These are phyloP conservation scores for Neoarthrinium moseri DNA, from an alignment of 2,329 filamentous ascomycete genomes.

Conservation along the genomic window DNA sequence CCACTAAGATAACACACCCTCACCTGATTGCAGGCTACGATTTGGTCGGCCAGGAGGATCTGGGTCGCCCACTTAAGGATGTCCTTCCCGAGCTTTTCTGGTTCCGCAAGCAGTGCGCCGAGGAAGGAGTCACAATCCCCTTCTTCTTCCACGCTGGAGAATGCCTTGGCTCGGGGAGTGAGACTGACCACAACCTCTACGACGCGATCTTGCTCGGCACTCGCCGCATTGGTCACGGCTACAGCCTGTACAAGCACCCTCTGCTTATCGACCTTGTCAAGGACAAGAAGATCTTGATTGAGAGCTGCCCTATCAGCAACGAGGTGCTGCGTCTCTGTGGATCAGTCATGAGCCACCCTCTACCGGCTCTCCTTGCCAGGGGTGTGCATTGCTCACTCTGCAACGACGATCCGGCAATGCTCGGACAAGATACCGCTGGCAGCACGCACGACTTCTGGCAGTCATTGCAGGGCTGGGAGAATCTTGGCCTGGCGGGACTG, in stretches of 20 bases:
- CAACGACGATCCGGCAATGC: conserved; percentile 88
- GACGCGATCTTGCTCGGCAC: conserved; percentile 71
- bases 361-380: conserved; percentile 80
- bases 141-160: conserved; percentile 98
- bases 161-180: conserved; percentile 74
- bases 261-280: conserved; percentile 85
- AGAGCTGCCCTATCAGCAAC: conserved; percentile 89
- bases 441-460: conserved; percentile 96
- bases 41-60: conserved; percentile 83
- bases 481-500: conserved; percentile 82
- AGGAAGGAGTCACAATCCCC: conserved; percentile 77
- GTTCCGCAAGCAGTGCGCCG: conserved; percentile 83
- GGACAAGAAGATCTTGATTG: conserved; percentile 82
- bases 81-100: conserved; percentile 85
- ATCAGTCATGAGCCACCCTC: conserved; percentile 73
- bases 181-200: conserved; percentile 78
- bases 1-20: conserved; percentile 75
- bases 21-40: conserved; percentile 85
- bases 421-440: conserved; percentile 78
- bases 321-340: conserved; percentile 79
- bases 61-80: conserved; percentile 72
- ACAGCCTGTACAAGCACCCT: conserved; percentile 88
- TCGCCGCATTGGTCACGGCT: conserved; percentile 83
- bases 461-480: conserved; percentile 86
- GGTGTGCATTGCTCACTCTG: conserved; percentile 82